phyloP scores from a whole-genome alignment of 768 basidiomycete genomes.

The Boletus speciosus region DNA sequence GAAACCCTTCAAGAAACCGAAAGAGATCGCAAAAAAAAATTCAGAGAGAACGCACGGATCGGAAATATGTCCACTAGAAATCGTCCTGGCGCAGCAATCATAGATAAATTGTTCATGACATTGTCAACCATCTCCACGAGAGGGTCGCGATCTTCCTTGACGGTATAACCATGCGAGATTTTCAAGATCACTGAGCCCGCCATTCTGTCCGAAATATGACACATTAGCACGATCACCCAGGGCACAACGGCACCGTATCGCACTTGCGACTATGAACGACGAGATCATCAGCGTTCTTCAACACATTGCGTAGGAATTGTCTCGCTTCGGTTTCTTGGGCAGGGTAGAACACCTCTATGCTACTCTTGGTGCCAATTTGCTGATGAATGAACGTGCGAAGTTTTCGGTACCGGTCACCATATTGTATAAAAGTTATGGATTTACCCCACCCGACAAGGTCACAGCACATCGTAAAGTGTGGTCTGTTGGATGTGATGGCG shows the following conservation, averaged over 20 bases:
- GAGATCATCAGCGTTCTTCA: conserved; percentile 1
- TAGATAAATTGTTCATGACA: conserved; percentile 15
- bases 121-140: conserved; percentile 29
- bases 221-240: neutral
- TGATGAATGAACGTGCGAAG: conserved; percentile 7
- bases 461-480: conserved; percentile 6
- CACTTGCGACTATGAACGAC: conserved; percentile 4
- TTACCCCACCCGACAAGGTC: conserved; percentile 21
- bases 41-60: conserved; percentile 1
- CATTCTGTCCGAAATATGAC: conserved; percentile 22
- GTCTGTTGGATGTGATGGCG: conserved; percentile 1
- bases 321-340: neutral
- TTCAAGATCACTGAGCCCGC: conserved; percentile 33
- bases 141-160: conserved; percentile 30
- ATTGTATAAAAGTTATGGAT: conserved; percentile 3
- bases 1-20: neutral
- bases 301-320: conserved; percentile 1
- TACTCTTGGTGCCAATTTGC: conserved; percentile 8
- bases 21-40: neutral
- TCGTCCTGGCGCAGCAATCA: neutral
- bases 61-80: conserved; percentile 13
- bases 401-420: conserved; percentile 4
- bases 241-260: neutral
- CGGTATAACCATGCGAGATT: conserved; percentile 37
- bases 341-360: conserved; percentile 1